A percentile compares a stretch with the other conserved stretches of the same genome.
Conservation (phyloP, 441 rosid genomes). For the Brassica balearica region DNA sequence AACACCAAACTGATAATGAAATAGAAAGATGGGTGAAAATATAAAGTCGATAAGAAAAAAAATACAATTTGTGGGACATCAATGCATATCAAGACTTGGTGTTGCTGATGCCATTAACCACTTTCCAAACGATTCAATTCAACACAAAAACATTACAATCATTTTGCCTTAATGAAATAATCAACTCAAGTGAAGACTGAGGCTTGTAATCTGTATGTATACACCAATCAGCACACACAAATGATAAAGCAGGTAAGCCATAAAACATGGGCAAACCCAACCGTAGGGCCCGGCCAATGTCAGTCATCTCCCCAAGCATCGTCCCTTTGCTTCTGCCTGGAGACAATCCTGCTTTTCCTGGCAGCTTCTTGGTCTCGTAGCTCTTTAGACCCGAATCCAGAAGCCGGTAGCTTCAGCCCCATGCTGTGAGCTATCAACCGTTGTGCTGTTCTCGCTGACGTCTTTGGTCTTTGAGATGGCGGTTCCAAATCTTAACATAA, state of each 20-base stretch:
- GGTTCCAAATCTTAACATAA: slow-evolving; percentile 76
- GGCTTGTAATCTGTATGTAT: slow-evolving; percentile 5
- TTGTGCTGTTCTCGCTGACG: slow-evolving; percentile 90
- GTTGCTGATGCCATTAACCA: background rate
- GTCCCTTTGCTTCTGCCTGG: slow-evolving; percentile 77
- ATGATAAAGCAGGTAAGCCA: slow-evolving; percentile 23
- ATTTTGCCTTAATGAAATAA: slow-evolving; percentile 13
- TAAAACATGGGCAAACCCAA: background rate
- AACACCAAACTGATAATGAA: too few relatives aligned
- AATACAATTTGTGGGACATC: too few relatives aligned
- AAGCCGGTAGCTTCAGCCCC: slow-evolving; percentile 77
- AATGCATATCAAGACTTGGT: too few relatives aligned
- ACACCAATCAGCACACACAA: slow-evolving; percentile 23
- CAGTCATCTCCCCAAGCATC: slow-evolving; percentile 95
- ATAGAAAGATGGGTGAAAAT: too few relatives aligned
- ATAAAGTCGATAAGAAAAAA: too few relatives aligned
- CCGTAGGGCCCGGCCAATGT: slow-evolving; percentile 18
- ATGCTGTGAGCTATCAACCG: slow-evolving; percentile 90
- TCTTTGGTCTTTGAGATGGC: slow-evolving; percentile 83
- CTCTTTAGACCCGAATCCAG: slow-evolving; percentile 67
- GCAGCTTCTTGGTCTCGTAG: slow-evolving; percentile 83
- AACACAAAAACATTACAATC: slow-evolving; percentile 8
- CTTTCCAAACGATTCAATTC: slow-evolving; percentile 9
- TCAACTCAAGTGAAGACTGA: slow-evolving; percentile 22
- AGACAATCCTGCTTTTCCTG: slow-evolving; percentile 70